phyloP scores from a whole-genome alignment of 495 filamentous ascomycete species.

The Annulohypoxylon moriforme region DNA sequence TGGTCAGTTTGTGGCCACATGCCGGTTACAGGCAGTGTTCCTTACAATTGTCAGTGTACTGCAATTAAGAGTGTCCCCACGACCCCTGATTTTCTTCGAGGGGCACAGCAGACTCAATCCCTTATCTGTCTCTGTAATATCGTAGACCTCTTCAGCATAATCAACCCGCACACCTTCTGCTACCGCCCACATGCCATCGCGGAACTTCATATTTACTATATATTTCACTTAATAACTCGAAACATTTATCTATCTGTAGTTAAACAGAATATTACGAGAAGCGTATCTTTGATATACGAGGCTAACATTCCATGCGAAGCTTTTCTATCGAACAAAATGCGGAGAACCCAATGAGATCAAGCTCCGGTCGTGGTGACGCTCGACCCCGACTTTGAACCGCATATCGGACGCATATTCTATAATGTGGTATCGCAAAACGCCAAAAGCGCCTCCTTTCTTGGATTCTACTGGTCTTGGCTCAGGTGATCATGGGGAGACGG shows the following conservation, averaged over 20 bases:
- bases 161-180: conserved; percentile 61
- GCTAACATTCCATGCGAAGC: conserved; percentile 1
- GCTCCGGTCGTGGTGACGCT: conserved; percentile 6
- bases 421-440: conserved; percentile 21
- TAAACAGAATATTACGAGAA: background rate
- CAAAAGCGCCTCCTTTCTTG: conserved; percentile 1
- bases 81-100: conserved; percentile 55
- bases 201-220: conserved; percentile 56
- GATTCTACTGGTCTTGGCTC: conserved; percentile 11
- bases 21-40: background rate
- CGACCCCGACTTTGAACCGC: conserved; percentile 27
- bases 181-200: conserved; percentile 65
- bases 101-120: conserved; percentile 62
- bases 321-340: conserved; percentile 12
- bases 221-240: background rate
- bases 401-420: conserved; percentile 29
- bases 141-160: conserved; percentile 66
- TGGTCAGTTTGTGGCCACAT: conserved; percentile 39
- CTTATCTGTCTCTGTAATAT: conserved; percentile 54
- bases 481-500: conserved; percentile 34
- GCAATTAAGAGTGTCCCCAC: conserved; percentile 70
- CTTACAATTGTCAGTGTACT: conserved; percentile 60
- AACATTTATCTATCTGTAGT: background rate
- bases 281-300: background rate
- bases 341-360: conserved; percentile 20